These are phyloP conservation scores for Drechmeria coniospora DNA, from an alignment of 2,329 filamentous ascomycete genomes.

Conservation along the genomic window DNA sequence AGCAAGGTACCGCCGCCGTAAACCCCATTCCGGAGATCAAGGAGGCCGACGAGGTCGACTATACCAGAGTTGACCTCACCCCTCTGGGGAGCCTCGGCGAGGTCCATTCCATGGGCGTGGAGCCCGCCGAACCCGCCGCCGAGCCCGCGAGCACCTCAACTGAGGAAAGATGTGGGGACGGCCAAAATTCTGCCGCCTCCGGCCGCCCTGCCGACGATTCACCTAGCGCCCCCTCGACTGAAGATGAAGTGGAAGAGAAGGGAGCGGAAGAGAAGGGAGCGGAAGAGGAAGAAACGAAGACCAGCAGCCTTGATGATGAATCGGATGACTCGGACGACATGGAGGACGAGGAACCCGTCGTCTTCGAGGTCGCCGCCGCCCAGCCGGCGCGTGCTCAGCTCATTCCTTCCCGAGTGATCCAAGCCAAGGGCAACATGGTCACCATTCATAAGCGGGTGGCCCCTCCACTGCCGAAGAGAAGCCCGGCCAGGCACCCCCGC, in stretches of 20 bases:
- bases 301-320: constrained; percentile 4
- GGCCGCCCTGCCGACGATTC: not conserved
- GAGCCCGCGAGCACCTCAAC: constrained; percentile 6
- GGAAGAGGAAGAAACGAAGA: constrained; percentile 4
- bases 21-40: constrained; percentile 18
- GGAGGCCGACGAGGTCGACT: constrained; percentile 35
- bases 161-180: not conserved
- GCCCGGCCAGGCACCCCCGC: constrained; percentile 47
- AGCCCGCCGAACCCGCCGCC: too few species aligned
- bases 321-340: constrained; percentile 22
- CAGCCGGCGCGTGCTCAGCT: constrained; percentile 40
- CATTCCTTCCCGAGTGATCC: constrained; percentile 49
- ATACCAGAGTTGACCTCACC: constrained; percentile 41
- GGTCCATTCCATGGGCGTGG: constrained; percentile 18
- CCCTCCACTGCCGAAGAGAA: constrained; percentile 64
- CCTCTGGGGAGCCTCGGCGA: constrained; percentile 30
- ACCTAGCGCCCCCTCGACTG: constrained; percentile 7
- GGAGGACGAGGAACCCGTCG: constrained; percentile 47
- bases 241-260: constrained; percentile 11
- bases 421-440: constrained; percentile 63
- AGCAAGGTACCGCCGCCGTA: constrained; percentile 23
- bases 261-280: constrained; percentile 10
- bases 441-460: constrained; percentile 69
- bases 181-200: not conserved
- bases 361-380: constrained; percentile 50